Evolutionary conservation across 2,329 filamentous ascomycete species (phyloP).

Genomic region (Nigrospora sphaerica): DNA sequence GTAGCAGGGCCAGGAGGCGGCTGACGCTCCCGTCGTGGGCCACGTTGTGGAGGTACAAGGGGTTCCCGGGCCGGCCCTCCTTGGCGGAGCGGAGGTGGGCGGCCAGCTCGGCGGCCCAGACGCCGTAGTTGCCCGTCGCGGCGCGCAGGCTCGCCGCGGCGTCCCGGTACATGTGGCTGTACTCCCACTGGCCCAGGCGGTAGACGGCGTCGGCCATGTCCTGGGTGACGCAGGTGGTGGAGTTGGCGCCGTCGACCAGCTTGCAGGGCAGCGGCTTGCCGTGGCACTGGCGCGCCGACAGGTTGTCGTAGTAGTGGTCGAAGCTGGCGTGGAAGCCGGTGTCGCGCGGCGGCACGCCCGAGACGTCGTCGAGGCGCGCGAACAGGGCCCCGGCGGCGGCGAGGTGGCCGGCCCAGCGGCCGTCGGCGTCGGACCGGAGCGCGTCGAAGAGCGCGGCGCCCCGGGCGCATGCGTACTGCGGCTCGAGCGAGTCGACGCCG

Average conservation of each 20-base stretch:
- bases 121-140: constrained; percentile 56
- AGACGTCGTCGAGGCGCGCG: constrained; percentile 56
- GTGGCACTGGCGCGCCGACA: constrained; percentile 74
- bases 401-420: constrained; percentile 59
- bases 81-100: constrained; percentile 53
- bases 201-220: constrained; percentile 62
- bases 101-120: constrained; percentile 68
- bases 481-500: constrained; percentile 66
- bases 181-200: constrained; percentile 73
- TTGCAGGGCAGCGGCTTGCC: constrained; percentile 64
- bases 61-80: constrained; percentile 24
- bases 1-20: constrained; percentile 60
- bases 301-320: constrained; percentile 82
- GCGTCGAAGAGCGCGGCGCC: constrained; percentile 33
- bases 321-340: constrained; percentile 62
- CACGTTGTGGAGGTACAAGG: constrained; percentile 65
- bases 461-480: constrained; percentile 58
- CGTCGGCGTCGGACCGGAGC: constrained; percentile 37
- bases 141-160: constrained; percentile 53
- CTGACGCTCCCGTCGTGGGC: constrained; percentile 73
- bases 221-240: constrained; percentile 54
- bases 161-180: constrained; percentile 70
- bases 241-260: constrained; percentile 33
- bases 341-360: constrained; percentile 51
- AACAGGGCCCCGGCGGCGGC: constrained; percentile 48